A percentile compares a stretch with the other conserved stretches of the same genome.
These are phyloP conservation scores for Trichophyton rubrum DNA, from an alignment of 2,329 filamentous ascomycete species.

Conservation along the genomic window DNA sequence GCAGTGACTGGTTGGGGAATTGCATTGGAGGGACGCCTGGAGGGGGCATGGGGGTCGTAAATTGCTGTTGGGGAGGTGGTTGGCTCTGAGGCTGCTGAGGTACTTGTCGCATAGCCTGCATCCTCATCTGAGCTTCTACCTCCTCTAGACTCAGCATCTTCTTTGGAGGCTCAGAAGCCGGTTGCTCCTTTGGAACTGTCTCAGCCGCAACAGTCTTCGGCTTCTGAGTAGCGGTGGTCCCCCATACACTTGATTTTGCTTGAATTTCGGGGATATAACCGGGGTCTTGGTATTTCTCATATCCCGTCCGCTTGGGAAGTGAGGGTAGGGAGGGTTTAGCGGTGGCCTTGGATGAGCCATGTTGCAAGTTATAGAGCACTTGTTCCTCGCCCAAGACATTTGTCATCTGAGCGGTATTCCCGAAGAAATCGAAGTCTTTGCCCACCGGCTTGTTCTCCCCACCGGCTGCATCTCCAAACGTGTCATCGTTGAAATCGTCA, in stretches of 20 bases:
- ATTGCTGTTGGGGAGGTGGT: slow-evolving; percentile 12
- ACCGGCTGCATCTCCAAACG: slow-evolving; percentile 53
- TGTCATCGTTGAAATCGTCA: slow-evolving; percentile 94
- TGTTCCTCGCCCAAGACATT: slow-evolving; percentile 85
- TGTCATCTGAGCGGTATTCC: slow-evolving; percentile 75
- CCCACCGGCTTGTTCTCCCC: slow-evolving; percentile 48
- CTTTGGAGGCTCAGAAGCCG: slow-evolving; percentile 34
- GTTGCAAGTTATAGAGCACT: slow-evolving; percentile 64
- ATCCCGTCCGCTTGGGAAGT: slow-evolving; percentile 64
- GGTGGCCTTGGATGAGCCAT: slow-evolving; percentile 30
- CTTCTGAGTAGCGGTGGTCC: slow-evolving; percentile 50
- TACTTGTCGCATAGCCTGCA: slow-evolving; percentile 17
- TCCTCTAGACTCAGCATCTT: slow-evolving; percentile 96
- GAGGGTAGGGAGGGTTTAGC: slow-evolving; percentile 21
- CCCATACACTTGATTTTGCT: slow-evolving; percentile 89
- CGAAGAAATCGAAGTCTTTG: slow-evolving; percentile 96
- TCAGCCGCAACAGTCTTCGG: slow-evolving; percentile 21
- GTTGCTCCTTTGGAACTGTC: slow-evolving; percentile 3
- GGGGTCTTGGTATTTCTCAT: slow-evolving; percentile 78
- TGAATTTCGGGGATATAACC: slow-evolving; percentile 81
- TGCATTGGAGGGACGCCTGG: slow-evolving; percentile 8
- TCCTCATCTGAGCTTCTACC: slow-evolving; percentile 82
- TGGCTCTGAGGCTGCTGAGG: slow-evolving; percentile 21
- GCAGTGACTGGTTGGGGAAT: slow-evolving; percentile 7
- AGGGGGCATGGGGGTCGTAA: neutral